These are phyloP conservation scores for Sclerotinia subarctica DNA, from an alignment of 2,329 filamentous ascomycete genomes.

Conservation along the genomic window DNA sequence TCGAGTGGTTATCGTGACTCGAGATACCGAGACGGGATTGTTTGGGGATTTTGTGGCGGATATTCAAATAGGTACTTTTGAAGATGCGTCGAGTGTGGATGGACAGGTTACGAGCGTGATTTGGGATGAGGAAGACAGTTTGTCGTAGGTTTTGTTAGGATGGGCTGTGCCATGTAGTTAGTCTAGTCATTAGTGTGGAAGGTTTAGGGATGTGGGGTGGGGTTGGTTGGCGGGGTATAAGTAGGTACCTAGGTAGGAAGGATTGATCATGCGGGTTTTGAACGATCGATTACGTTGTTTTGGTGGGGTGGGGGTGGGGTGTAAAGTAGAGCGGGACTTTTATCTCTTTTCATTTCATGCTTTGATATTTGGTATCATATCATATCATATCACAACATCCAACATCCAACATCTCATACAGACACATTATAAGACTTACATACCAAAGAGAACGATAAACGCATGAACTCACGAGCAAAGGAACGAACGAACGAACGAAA, in stretches of 20 bases:
- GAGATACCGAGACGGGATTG: conserved; percentile 43
- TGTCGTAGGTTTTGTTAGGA: not conserved
- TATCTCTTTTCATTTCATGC: not conserved
- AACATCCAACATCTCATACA: too few species aligned
- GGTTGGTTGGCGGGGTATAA: not conserved
- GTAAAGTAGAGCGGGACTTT: not conserved
- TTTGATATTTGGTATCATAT: too few species aligned
- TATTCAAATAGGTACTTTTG: conserved; percentile 12
- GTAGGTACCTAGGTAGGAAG: not conserved
- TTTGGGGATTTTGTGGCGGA: conserved; percentile 39
- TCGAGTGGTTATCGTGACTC: conserved; percentile 43
- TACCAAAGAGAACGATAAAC: too few species aligned
- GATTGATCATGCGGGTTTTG: not conserved
- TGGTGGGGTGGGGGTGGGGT: not conserved
- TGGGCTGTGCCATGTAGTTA: not conserved
- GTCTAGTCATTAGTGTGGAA: too few species aligned
- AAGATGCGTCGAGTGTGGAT: conserved; percentile 5
- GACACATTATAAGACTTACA: too few species aligned
- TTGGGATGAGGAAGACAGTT: conserved; percentile 31
- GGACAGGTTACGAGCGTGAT: conserved; percentile 35
- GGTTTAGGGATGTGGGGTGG: not conserved
- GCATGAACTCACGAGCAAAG: too few species aligned
- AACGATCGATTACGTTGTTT: not conserved
- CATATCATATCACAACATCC: too few species aligned
- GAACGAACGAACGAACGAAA: too few species aligned